Base-by-base conservation (phyloP, 805 yeast genomes). In the Candida hispaniensis region DNA sequence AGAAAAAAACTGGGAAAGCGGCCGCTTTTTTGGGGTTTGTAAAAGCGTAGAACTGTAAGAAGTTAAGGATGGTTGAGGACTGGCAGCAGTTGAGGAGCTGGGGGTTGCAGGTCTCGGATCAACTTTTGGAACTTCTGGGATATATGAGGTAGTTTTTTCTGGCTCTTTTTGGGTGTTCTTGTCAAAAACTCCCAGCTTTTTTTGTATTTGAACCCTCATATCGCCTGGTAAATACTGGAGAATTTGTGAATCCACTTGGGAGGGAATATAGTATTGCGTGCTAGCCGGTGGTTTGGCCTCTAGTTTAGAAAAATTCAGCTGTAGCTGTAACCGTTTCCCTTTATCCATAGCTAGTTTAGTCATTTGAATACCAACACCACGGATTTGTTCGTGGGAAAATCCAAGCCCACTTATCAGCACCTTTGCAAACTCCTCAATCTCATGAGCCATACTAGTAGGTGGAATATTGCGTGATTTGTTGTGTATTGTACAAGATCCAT, bases 331-430 rank as follows among this genome's bases (percentile, higher is more conserved):
- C 1, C 28, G 23, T 14, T 32, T 32, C 3, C 36, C 36, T 18
- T 32, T 32, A 16, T 32, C 36, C 6, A 27, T 9, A 2, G 28
- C 60, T 20, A 86, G 59, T 44, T 71, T 72, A 6, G 67, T 64
- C 57, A 83, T 63, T 16, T 75, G 79, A 1, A 88, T 61, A 0
- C 93, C 77, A 3, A 88, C 56, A 0, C 96, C 96, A 30, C 96
- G 59, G 7, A 86, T 54, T 21, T 82, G 94, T 9, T 51, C 49
- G 0, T 80, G 76, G 1, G 77, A 75, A 30, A 79, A 66, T 18
- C 67, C 66, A 21, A 80, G 41, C 39, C 66, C 58, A 36, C 81
- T 56, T 44, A 69, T 69, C 11, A 80, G 52, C 8, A 69, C 59
- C 44, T 73, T 67, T 22, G 75, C 49, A 48, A 77, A 81, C 8